phyloP scores from a whole-genome alignment of 2,329 filamentous ascomycete species.

The Podosphaera fusca region DNA sequence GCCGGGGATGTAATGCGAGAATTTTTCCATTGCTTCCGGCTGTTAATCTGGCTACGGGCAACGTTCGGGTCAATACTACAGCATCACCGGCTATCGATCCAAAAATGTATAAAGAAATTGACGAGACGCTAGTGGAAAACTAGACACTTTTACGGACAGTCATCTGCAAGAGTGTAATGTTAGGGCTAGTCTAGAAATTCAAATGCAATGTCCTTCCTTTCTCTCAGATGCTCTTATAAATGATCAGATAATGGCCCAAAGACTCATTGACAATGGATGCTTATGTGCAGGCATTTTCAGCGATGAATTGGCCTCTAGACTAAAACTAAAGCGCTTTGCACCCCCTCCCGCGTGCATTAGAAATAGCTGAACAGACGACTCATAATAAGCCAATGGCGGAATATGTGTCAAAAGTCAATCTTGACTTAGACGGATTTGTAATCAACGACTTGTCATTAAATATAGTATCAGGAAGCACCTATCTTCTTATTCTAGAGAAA shows the following conservation, averaged over 20 bases:
- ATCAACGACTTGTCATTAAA: background rate
- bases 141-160: background rate
- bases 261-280: background rate
- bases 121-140: background rate
- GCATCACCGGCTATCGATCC: background rate
- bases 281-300: background rate
- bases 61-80: too few species aligned
- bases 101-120: background rate
- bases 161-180: background rate
- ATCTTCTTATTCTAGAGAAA: background rate
- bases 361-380: background rate
- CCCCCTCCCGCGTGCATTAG: background rate
- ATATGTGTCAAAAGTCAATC: background rate
- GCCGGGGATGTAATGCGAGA: too few species aligned
- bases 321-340: background rate
- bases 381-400: background rate
- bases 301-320: background rate
- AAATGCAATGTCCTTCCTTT: background rate
- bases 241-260: background rate
- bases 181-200: background rate
- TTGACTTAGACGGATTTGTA: background rate
- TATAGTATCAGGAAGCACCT: background rate
- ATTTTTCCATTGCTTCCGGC: too few species aligned
- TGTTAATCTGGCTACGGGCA: too few species aligned
- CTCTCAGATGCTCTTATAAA: background rate